A percentile compares a stretch with the other conserved stretches of the same genome.
Evolutionary conservation across 768 basidiomycete genomes (phyloP).

Genomic region (Pleurotus ostreatus): DNA sequence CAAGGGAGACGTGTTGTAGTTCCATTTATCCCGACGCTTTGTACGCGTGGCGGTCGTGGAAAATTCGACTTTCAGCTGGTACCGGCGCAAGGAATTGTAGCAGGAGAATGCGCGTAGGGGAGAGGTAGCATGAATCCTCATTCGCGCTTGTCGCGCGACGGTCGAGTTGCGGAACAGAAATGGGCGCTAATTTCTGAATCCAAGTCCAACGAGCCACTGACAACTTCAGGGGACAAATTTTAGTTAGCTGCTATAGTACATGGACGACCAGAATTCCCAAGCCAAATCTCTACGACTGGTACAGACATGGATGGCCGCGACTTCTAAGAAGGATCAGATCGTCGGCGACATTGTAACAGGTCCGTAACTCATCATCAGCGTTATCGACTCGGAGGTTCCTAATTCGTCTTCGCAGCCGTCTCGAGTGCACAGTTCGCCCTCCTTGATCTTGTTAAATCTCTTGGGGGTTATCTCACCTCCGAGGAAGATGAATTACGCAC

Average conservation of each 20-base stretch:
- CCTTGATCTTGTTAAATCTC: slow-evolving; percentile 76
- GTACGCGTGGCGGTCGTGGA: slow-evolving; percentile 26
- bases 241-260: not conserved
- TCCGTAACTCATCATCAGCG: slow-evolving; percentile 24
- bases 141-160: not conserved
- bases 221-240: not conserved
- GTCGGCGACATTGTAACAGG: slow-evolving; percentile 57
- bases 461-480: slow-evolving; percentile 85
- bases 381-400: too few relatives aligned
- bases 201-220: not conserved
- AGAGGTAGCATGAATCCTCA: slow-evolving; percentile 5
- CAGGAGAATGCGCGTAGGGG: slow-evolving; percentile 26
- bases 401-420: slow-evolving; percentile 28
- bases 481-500: slow-evolving; percentile 75
- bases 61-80: not conserved
- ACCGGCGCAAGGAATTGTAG: slow-evolving; percentile 31
- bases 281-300: slow-evolving; percentile 40
- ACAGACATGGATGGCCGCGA: slow-evolving; percentile 62
- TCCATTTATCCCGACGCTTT: slow-evolving; percentile 56
- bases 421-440: slow-evolving; percentile 55
- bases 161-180: not conserved
- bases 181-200: not conserved
- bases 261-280: slow-evolving; percentile 1
- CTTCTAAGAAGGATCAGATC: slow-evolving; percentile 53
- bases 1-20: slow-evolving; percentile 70